Percentiles rank a stretch among this genome's conserved stretches.
phyloP scores from a whole-genome alignment of 495 filamentous ascomycete species.

The Bacidia rubella region DNA sequence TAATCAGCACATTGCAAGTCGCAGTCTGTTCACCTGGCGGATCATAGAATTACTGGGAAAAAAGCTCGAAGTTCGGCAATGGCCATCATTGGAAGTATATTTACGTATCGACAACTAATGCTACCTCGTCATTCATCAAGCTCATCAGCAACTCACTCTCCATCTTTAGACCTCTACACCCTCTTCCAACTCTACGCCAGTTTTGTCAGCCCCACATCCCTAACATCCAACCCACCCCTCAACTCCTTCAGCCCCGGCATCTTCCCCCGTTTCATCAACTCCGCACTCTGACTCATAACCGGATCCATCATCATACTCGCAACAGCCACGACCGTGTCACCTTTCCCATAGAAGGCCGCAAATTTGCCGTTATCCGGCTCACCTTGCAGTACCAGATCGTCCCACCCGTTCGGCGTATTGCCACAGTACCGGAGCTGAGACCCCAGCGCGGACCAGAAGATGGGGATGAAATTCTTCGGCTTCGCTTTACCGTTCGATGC shows the following conservation, averaged over 20 bases:
- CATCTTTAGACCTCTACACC: neutral
- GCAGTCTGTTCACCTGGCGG: too few species aligned
- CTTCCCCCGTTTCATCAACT: slow-evolving; percentile 68
- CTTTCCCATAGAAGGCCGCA: slow-evolving; percentile 76
- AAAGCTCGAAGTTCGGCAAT: too few species aligned
- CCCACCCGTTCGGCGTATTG: slow-evolving; percentile 65
- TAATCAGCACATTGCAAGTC: too few species aligned
- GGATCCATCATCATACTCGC: slow-evolving; percentile 87
- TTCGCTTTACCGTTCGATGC: slow-evolving; percentile 38
- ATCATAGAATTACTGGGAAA: too few species aligned
- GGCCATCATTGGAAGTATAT: too few species aligned
- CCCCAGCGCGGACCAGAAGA: slow-evolving; percentile 93
- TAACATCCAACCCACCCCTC: slow-evolving; percentile 56
- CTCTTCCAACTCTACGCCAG: neutral
- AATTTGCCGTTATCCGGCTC: slow-evolving; percentile 72
- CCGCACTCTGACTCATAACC: slow-evolving; percentile 65
- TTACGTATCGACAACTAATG: too few species aligned
- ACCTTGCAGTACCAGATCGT: slow-evolving; percentile 67
- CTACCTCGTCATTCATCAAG: too few species aligned
- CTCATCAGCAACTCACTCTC: neutral
- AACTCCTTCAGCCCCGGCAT: slow-evolving; percentile 79
- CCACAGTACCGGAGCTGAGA: slow-evolving; percentile 86
- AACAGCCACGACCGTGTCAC: slow-evolving; percentile 81
- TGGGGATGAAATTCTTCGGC: slow-evolving; percentile 70
- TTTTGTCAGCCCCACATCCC: slow-evolving; percentile 44